These are phyloP conservation scores for Creolimax fragrantissima DNA, from an alignment of 78 protist species.

Conservation along the genomic window DNA sequence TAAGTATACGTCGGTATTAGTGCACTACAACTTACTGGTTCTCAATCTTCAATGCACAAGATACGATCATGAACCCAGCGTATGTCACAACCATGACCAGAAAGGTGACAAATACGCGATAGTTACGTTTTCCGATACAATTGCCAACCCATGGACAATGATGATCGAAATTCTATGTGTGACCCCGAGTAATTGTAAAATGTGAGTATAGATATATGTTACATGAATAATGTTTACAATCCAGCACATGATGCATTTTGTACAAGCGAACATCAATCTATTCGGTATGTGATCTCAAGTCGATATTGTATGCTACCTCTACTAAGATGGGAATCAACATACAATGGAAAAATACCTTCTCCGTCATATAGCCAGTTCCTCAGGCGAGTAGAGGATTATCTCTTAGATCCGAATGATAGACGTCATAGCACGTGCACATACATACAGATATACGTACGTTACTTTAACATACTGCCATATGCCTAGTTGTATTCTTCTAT, in stretches of 20 bases:
- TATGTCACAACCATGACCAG: not conserved
- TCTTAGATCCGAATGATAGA: too few species aligned
- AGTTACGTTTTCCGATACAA: slow-evolving; percentile 57
- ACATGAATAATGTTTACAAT: not conserved
- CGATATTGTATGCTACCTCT: too few species aligned
- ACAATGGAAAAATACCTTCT: too few species aligned
- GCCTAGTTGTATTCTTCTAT: too few species aligned
- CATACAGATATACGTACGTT: too few species aligned
- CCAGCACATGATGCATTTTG: not conserved
- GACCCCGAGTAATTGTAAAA: not conserved
- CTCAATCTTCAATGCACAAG: not conserved
- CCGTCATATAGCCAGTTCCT: too few species aligned
- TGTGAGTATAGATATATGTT: not conserved
- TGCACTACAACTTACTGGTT: not conserved
- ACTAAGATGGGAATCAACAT: too few species aligned
- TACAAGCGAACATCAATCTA: not conserved
- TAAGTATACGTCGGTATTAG: too few species aligned
- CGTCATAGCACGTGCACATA: too few species aligned
- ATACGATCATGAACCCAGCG: not conserved
- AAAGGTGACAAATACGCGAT: slow-evolving; percentile 35
- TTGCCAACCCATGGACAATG: slow-evolving; percentile 63
- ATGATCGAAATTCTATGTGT: slow-evolving; percentile 28
- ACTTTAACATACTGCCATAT: too few species aligned
- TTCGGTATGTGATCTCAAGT: not conserved
- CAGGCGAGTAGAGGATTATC: too few species aligned